Evolutionary conservation across 2,329 filamentous ascomycete genomes (phyloP), one percentile per base, ranked within the genome.

Genomic region (Ophiocordyceps australis): DNA sequence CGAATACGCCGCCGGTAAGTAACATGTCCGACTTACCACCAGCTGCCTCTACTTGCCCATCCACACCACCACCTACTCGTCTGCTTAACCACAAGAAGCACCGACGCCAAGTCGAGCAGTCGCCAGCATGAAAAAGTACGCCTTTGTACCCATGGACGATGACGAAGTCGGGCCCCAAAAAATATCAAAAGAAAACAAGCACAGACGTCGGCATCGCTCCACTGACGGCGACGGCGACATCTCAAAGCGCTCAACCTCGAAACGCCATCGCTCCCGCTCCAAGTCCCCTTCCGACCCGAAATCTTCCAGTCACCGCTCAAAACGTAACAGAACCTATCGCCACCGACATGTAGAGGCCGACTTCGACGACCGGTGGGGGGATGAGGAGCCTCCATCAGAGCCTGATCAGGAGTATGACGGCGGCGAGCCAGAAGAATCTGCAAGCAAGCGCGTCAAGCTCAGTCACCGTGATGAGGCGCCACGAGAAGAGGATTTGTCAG

Each of bases 311-410:
- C 43, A 40, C 13, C 35, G 37, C 11, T 30, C 28, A 17, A 44
- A 42, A 16, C 50, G 46, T 11, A 44, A 53, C 3, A 61, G 55
- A 31, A 46, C 53, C 15, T 55, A 58, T 29, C 53, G 51, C 28
- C 55, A 41, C 42, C 47, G 49, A 43, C 46, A 52, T 35, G 32
- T 47, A 36, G 42, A 48, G 35, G 42, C 30, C 18, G 67, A 78
- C 34, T 74, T 76, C 35, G 76, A 83, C 24, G 76, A 83, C 40
- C 59, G 78, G 28, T 91, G 82, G 81, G 81, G 73, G 2, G 80
- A 89, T 38, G 77, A 85, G 41, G 77, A 80, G 37, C 55, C 56
- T 15, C 45, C 47, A 0, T 57, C 61, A 1, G 53, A 54, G 5
- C 43, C 47, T 5, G 55, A 52, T 7, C 49, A 51, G 9, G 50